Conservation (phyloP, 495 filamentous ascomycete genomes). For the Trichodelitschia bisporula region DNA sequence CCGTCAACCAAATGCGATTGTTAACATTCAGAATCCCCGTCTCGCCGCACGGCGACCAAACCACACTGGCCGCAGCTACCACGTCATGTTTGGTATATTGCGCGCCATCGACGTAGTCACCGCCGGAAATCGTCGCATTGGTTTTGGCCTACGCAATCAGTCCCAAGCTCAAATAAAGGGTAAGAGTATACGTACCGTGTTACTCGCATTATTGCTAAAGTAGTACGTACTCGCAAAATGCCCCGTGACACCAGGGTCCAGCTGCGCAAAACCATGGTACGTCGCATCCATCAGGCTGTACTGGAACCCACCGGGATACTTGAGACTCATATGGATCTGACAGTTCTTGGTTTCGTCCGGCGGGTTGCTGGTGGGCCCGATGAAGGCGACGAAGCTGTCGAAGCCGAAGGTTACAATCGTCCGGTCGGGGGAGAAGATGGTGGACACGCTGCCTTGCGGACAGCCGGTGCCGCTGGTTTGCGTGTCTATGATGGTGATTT, state of each 20-base stretch:
- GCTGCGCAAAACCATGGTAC: conserved; percentile 30
- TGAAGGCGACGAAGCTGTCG: conserved; percentile 20
- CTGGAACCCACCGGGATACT: conserved; percentile 34
- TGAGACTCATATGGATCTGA: conserved; percentile 30
- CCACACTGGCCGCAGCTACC: conserved; percentile 4
- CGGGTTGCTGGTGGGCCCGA: conserved; percentile 17
- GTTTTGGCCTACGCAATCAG: too few relatives aligned
- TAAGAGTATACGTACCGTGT: too few relatives aligned
- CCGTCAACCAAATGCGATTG: too few relatives aligned
- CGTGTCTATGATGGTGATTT: too few relatives aligned
- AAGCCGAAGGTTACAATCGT: conserved; percentile 25
- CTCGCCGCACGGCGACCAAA: conserved; percentile 7
- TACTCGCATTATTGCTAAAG: too few relatives aligned
- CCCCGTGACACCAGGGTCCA: conserved; percentile 27
- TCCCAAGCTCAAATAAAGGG: too few relatives aligned
- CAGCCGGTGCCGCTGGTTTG: conserved; percentile 32
- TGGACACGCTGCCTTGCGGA: conserved; percentile 24
- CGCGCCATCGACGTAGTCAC: too few relatives aligned
- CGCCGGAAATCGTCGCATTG: too few relatives aligned
- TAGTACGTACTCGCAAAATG: conserved; percentile 31
- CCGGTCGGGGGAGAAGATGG: conserved; percentile 24
- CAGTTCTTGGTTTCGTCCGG: conserved; percentile 28
- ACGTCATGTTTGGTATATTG: conserved; percentile 9
- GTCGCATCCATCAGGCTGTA: conserved; percentile 27
- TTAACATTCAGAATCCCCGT: conserved; percentile 9